These are phyloP conservation scores for Hansenula lynferdii DNA, from an alignment of 1,139 yeast genomes.

Conservation along the genomic window DNA sequence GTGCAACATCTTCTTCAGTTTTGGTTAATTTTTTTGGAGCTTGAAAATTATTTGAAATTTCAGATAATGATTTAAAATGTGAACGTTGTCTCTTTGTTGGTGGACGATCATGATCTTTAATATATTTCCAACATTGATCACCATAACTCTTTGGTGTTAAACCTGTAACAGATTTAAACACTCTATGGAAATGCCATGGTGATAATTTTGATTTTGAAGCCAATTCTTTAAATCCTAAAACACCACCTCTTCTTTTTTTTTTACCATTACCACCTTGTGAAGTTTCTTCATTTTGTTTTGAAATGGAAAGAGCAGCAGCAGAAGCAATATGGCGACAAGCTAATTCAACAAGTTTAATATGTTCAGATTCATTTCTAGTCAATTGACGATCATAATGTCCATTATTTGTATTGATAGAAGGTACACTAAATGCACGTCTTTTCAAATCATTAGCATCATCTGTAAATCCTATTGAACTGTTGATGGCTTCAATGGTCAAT, in stretches of 20 bases:
- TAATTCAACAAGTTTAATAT: conserved; percentile 64
- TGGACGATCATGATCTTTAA: conserved; percentile 33
- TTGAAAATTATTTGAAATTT: conserved; percentile 13
- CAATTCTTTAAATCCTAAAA: conserved; percentile 80
- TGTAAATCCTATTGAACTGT: conserved; percentile 52
- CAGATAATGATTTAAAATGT: conserved; percentile 18
- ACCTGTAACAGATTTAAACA: conserved; percentile 79
- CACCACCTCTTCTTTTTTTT: conserved; percentile 78
- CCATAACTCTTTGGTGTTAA: conserved; percentile 88
- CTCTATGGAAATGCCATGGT: conserved; percentile 95
- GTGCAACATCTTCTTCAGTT: no score
- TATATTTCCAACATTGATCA: conserved; percentile 75
- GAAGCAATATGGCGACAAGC: conserved; percentile 83
- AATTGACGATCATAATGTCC: conserved; percentile 27
- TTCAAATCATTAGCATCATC: conserved; percentile 28
- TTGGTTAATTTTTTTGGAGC: not conserved
- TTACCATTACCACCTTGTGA: conserved; percentile 27
- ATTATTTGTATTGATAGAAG: conserved; percentile 25
- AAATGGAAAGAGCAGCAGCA: conserved; percentile 66
- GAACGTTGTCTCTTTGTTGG: conserved; percentile 16
- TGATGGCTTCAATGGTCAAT: conserved; percentile 56
- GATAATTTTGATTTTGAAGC: conserved; percentile 80
- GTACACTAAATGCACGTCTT: conserved; percentile 20
- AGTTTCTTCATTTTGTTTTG: conserved; percentile 23
- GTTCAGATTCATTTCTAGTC: conserved; percentile 61